phyloP scores from a whole-genome alignment of 345 rosid genomes.

The Ailanthus altissimus region DNA sequence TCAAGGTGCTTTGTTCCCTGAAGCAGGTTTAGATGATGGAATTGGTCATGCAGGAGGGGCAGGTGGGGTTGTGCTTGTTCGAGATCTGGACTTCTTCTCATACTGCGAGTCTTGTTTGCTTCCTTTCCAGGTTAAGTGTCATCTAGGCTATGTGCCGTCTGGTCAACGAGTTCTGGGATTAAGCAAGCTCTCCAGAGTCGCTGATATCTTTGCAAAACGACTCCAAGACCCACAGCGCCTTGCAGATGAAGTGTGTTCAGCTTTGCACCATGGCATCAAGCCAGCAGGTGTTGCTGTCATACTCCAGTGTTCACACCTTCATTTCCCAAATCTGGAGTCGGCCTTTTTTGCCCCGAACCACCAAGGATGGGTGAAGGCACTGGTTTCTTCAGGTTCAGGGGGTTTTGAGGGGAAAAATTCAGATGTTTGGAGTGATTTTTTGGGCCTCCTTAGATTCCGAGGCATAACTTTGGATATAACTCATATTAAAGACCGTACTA shows the following conservation, averaged over 20 bases:
- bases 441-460: constrained; percentile 58
- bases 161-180: constrained; percentile 79
- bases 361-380: constrained; percentile 53
- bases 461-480: constrained; percentile 47
- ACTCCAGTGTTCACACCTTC: constrained; percentile 82
- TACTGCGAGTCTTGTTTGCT: constrained; percentile 92
- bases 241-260: constrained; percentile 72
- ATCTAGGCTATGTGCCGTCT: constrained; percentile 85
- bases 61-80: constrained; percentile 86
- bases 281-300: constrained; percentile 88
- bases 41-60: constrained; percentile 86
- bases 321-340: constrained; percentile 60
- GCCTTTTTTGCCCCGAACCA: constrained; percentile 48
- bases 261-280: constrained; percentile 73
- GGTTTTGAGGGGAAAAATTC: constrained; percentile 64
- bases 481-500: constrained; percentile 23
- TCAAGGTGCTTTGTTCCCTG: constrained; percentile 89
- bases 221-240: constrained; percentile 87
- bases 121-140: constrained; percentile 86
- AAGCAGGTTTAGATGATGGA: constrained; percentile 69
- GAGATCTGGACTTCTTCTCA: constrained; percentile 86
- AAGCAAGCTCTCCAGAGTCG: constrained; percentile 89
- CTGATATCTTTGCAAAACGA: constrained; percentile 83
- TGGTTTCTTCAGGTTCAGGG: constrained; percentile 73
- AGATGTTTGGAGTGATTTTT: constrained; percentile 67